Evolutionary conservation across 2,329 filamentous ascomycete species (phyloP), one percentile per base, ranked within the genome.

Genomic region (Diaporthe eres): DNA sequence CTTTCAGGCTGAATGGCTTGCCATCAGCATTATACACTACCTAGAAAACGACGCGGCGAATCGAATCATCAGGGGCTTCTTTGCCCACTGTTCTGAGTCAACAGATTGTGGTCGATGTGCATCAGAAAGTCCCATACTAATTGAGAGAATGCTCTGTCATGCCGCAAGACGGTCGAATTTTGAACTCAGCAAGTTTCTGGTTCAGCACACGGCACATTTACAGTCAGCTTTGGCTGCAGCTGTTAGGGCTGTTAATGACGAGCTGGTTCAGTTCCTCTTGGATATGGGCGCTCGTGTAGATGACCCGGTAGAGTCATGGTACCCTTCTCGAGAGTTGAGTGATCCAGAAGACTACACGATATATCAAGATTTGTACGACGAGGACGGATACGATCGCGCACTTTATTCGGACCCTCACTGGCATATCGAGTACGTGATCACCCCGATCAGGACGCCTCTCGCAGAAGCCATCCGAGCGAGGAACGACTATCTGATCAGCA

Each of bases 201-300:
- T n/a, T 1, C 42, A 67, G 5, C 5, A 67, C 3, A 67, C 61
- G 0, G 4, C 8, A 12, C 17, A 34, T 5, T 7, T 67, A 15
- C 61, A 67, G 22, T 67, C 61, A 9, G 61, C 28, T 8, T 8
- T 67, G 28, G 61, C 61, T 2, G 61, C 61, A 49, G 61, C 61
- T 15, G 25, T 67, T 3, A 8, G 61, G 2, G 44, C 25, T n/a
- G 9, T 1, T 6, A 37, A 2, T 17, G 44, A 31, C 1, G 25
- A 67, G 17, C 44, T 67, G 10, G 19, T 67, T 19, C 7, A 34
- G 4, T 49, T 49, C 1, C 9, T 67, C 1, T 12, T 67, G 25
- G 17, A n/a, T 7, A n/a, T 10, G 12, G 61, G 61, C 3, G 61
- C 61, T 4, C 42, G 2, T 1, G 42, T 51, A 2, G 42, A 49